Evolutionary conservation across 768 basidiomycete genomes (phyloP).

Genomic region (Dendrothele bispora): DNA sequence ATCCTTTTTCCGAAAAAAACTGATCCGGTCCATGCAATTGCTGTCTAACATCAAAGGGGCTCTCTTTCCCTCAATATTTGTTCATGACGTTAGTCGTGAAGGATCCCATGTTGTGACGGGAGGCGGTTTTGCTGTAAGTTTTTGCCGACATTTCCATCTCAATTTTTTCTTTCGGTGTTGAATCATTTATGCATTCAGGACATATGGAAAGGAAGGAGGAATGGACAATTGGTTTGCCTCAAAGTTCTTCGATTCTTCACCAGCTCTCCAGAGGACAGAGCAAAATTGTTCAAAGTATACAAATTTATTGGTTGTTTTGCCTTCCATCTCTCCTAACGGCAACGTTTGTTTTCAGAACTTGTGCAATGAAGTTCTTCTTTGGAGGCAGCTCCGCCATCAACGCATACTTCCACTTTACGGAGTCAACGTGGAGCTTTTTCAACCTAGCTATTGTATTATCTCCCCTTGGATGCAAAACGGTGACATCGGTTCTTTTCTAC

Average conservation of each 20-base stretch:
- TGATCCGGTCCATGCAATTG: no score
- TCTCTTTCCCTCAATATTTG: constrained; percentile 2
- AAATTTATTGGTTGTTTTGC: neutral
- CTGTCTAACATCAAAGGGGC: no score
- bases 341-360: constrained; percentile 12
- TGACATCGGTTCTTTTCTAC: constrained; percentile 18
- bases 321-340: neutral
- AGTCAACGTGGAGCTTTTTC: constrained; percentile 17
- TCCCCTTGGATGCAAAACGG: constrained; percentile 29
- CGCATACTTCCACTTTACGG: constrained; percentile 21
- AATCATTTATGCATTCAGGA: constrained; percentile 2
- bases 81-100: neutral
- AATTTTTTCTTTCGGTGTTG: neutral
- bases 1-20: no score
- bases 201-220: constrained; percentile 5
- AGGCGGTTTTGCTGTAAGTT: constrained; percentile 6
- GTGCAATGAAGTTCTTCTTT: constrained; percentile 21
- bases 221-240: constrained; percentile 3
- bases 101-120: constrained; percentile 3
- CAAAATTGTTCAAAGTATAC: constrained; percentile 6
- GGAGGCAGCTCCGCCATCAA: constrained; percentile 16
- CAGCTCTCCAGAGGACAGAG: neutral
- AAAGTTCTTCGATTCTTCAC: constrained; percentile 11
- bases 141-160: neutral
- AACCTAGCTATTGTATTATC: constrained; percentile 17